These are phyloP conservation scores for Oryza australiensis DNA, from an alignment of 176 grass and related monocot genomes.

Conservation along the genomic window DNA sequence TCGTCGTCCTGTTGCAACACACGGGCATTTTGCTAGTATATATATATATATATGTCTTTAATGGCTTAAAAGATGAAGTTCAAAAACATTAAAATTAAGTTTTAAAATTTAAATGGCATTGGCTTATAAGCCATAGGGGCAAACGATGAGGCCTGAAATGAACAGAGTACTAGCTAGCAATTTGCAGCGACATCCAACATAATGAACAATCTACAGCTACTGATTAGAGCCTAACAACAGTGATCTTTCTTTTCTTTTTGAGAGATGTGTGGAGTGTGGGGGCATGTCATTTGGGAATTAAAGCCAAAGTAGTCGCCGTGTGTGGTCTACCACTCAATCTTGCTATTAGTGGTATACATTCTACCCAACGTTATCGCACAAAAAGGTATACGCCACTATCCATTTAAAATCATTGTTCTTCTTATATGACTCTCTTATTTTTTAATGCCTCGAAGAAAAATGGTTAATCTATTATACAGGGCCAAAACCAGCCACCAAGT, in stretches of 20 bases:
- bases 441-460: not conserved
- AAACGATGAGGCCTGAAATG: no score
- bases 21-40: no score
- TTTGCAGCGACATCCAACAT: not conserved
- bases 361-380: constrained; percentile 25
- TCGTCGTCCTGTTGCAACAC: no score
- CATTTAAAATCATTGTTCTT: constrained; percentile 2
- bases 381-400: constrained; percentile 36
- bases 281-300: constrained; percentile 24
- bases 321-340: constrained; percentile 22
- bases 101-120: no score
- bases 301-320: constrained; percentile 4
- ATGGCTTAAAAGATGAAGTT: no score
- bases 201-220: not conserved
- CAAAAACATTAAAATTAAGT: no score
- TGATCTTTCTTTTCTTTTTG: not conserved
- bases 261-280: constrained; percentile 9
- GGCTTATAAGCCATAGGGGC: no score
- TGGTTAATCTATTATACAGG: not conserved
- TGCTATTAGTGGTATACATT: constrained; percentile 38
- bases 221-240: not conserved
- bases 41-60: no score
- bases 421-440: not conserved
- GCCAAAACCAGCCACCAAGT: not conserved
- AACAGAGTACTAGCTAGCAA: not conserved